Evolutionary conservation across 23 red algal genomes (phyloP).

Genomic region (Cyanidioschyzon merolae): DNA sequence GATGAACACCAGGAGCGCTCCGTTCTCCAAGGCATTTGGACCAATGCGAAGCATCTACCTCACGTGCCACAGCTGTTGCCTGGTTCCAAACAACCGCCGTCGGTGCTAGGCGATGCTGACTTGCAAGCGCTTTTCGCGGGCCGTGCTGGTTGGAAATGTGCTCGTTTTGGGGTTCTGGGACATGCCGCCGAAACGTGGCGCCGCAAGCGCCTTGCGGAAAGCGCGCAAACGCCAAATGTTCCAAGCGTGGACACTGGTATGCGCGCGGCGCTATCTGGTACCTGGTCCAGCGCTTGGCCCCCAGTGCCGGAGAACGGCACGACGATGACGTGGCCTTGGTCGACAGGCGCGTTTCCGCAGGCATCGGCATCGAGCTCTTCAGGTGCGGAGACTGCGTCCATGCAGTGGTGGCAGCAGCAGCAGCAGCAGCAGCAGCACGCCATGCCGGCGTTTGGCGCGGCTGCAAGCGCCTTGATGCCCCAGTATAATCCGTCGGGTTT

Average conservation of each 20-base stretch:
- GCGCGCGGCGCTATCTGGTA: too few relatives aligned
- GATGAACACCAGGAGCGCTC: not conserved
- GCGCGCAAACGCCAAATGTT: too few relatives aligned
- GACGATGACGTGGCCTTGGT: too few relatives aligned
- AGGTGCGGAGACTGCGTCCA: too few relatives aligned
- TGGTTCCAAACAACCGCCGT: not conserved
- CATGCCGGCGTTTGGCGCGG: too few relatives aligned
- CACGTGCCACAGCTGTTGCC: constrained; percentile 10
- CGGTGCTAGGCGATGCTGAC: not conserved
- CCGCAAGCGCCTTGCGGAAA: not conserved
- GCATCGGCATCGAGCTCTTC: too few relatives aligned
- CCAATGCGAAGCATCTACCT: constrained; percentile 9
- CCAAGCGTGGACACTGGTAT: too few relatives aligned
- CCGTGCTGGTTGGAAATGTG: constrained; percentile 1
- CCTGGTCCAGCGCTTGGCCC: too few relatives aligned
- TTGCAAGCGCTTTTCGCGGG: constrained; percentile 5
- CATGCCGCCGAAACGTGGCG: not conserved
- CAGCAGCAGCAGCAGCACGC: not conserved
- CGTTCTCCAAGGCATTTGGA: not conserved
- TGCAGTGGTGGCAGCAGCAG: not conserved
- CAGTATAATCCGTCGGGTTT: not conserved
- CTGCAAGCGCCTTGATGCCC: too few relatives aligned
- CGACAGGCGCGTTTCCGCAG: too few relatives aligned
- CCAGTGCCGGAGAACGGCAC: too few relatives aligned
- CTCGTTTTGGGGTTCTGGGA: not conserved